Percentiles rank a stretch among this genome's conserved stretches.
phyloP scores from a whole-genome alignment of 441 rosid genomes.

The Populus tomentosa region DNA sequence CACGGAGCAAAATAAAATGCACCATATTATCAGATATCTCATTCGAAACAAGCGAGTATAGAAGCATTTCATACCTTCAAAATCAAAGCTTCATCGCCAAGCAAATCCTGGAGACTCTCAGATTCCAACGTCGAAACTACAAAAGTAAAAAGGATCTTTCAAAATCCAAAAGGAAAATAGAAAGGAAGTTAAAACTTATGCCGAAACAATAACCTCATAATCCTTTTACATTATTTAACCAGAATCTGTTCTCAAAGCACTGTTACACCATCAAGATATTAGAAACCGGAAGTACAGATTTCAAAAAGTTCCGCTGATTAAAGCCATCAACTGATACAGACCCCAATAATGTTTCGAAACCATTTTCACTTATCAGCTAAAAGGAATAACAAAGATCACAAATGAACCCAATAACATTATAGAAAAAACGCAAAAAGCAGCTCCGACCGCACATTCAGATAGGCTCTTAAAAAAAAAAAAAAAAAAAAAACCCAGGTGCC shows the following conservation, averaged over 20 bases:
- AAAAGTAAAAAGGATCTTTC: constrained; percentile 18
- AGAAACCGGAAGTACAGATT: not conserved
- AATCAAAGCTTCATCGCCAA: constrained; percentile 44
- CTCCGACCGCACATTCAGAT: not conserved
- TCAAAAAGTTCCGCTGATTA: not conserved
- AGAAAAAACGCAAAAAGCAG: not conserved
- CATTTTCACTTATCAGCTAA: not conserved
- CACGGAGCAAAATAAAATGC: not conserved
- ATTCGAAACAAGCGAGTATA: not conserved
- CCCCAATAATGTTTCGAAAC: not conserved
- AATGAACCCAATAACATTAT: not conserved
- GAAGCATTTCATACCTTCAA: constrained; percentile 48
- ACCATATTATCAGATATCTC: not conserved
- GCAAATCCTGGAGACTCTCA: constrained; percentile 33
- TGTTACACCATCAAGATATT: not conserved
- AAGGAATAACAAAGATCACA: not conserved
- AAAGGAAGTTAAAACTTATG: not conserved
- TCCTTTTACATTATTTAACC: not conserved
- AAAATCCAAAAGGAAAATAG: not conserved
- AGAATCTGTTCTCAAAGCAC: not conserved
- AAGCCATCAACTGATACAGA: not conserved
- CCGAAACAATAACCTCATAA: not conserved
- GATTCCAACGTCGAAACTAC: constrained; percentile 60
- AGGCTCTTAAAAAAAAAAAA: not conserved
- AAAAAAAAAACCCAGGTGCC: not conserved